These are phyloP conservation scores for Mycena sanguinolenta DNA, from an alignment of 768 basidiomycete genomes.

Conservation along the genomic window DNA sequence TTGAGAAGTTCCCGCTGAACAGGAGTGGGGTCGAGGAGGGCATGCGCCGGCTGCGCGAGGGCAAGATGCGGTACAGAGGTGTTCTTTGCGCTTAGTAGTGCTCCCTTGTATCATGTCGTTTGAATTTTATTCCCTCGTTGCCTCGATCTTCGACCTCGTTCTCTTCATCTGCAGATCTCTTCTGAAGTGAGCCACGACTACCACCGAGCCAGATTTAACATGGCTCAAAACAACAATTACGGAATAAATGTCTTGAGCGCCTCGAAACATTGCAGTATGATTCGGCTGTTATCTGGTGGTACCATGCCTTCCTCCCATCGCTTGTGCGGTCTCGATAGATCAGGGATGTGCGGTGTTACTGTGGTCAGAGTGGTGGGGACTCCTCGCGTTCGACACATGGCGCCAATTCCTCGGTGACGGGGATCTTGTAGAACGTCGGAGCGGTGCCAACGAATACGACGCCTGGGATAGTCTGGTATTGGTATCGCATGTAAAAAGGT, in stretches of 20 bases:
- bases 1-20: slow-evolving; percentile 48
- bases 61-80: slow-evolving; percentile 27
- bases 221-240: too few species aligned
- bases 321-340: slow-evolving; percentile 35
- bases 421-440: too few species aligned
- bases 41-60: slow-evolving; percentile 23
- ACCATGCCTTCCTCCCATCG: slow-evolving; percentile 47
- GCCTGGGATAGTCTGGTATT: too few species aligned
- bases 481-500: too few species aligned
- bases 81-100: slow-evolving; percentile 8
- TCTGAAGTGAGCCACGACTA: too few species aligned
- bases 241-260: slow-evolving; percentile 42
- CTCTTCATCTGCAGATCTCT: too few species aligned
- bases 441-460: too few species aligned
- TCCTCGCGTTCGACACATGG: slow-evolving; percentile 20
- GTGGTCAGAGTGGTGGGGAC: slow-evolving; percentile 28
- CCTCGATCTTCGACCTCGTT: too few species aligned
- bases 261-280: slow-evolving; percentile 47
- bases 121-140: background rate
- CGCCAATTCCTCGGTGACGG: slow-evolving; percentile 28
- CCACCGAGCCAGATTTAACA: too few species aligned
- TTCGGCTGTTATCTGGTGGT: slow-evolving; percentile 45
- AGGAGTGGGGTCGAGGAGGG: slow-evolving; percentile 41
- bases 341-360: slow-evolving; percentile 18
- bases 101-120: too few species aligned